Conservation (phyloP, 163 green algal species). For the Chlamydomonas reinhardtii region DNA sequence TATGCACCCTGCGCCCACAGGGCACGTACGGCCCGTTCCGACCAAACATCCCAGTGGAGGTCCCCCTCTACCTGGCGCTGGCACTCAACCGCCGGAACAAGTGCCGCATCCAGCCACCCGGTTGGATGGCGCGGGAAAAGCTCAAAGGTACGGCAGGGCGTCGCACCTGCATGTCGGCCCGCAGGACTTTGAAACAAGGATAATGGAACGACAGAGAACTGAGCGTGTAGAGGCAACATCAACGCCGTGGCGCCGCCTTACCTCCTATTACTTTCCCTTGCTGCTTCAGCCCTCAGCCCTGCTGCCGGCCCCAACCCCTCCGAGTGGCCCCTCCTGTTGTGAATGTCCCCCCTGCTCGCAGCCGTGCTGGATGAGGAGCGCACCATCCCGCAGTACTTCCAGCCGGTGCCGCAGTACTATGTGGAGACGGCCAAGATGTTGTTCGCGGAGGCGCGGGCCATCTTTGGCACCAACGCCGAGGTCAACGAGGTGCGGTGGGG, state of each 20-base stretch:
- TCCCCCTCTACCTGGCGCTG: constrained; percentile 91
- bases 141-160: constrained; percentile 63
- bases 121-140: constrained; percentile 80
- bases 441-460: constrained; percentile 76
- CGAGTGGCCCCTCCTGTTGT: no score
- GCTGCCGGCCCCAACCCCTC: no score
- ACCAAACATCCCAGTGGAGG: constrained; percentile 79
- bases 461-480: constrained; percentile 68
- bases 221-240: no score
- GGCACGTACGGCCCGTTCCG: constrained; percentile 85
- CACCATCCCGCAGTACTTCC: constrained; percentile 75
- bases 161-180: background rate
- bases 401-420: constrained; percentile 90
- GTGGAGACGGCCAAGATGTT: constrained; percentile 89
- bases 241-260: no score
- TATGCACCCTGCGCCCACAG: no score
- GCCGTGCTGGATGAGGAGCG: constrained; percentile 80
- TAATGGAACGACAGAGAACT: no score
- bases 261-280: no score
- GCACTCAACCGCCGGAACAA: constrained; percentile 85
- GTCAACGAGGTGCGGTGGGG: constrained; percentile 24
- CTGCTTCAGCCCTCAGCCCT: no score
- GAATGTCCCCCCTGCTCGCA: constrained; percentile 54
- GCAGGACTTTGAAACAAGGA: no score
- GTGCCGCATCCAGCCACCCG: constrained; percentile 82